Evolutionary conservation across 2,329 filamentous ascomycete genomes (phyloP), one percentile per base, ranked within the genome.

Genomic region (Huntiella decipiens): DNA sequence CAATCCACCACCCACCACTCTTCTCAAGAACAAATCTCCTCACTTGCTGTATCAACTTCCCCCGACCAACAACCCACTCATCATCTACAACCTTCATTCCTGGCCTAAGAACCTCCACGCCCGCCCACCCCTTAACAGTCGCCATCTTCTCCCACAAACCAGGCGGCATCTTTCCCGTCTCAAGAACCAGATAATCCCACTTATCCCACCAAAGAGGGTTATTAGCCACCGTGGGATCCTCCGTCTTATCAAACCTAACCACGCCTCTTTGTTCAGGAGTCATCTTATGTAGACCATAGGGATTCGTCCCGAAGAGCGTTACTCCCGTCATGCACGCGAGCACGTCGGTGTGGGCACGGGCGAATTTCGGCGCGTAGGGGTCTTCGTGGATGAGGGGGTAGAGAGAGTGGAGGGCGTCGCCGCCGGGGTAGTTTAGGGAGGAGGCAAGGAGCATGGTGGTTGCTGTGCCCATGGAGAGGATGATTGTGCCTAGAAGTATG

Each of bases 391-490:
- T 59, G 10, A 64, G 54, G 4, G 49, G 47, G 49, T 70, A 66
- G 35, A 80, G 63, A 38, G 68, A 64, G 6, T 61, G 53, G 16
- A 96, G 67, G 2, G 87, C 91, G 49, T 82, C 74, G 16, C 84
- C 91, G 41, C 91, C 91, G 1, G 91, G 91, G 57, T 98, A 98
- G 63, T 95, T 98, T 48, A 92, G 74, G 11, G 82, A 79, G 0
- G 86, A 94, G 50, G 92, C 65, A 22, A 80, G 69, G 2, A 95
- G 74, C 62, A 93, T 74, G 31, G 63, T 70, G 3, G 68, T 66
- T 47, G 79, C 83, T 33, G 73, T 65, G 4, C 66, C 62, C 50
- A 82, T 73, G 1, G 76, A 73, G 3, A 63, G 59, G 1, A 78
- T 50, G 0, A 82, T 66, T 0, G 82, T 85, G 1, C 66, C 57